Evolutionary conservation across 306 rosid species (phyloP), one percentile per base, ranked within the genome.

Genomic region (Malus fusca): DNA sequence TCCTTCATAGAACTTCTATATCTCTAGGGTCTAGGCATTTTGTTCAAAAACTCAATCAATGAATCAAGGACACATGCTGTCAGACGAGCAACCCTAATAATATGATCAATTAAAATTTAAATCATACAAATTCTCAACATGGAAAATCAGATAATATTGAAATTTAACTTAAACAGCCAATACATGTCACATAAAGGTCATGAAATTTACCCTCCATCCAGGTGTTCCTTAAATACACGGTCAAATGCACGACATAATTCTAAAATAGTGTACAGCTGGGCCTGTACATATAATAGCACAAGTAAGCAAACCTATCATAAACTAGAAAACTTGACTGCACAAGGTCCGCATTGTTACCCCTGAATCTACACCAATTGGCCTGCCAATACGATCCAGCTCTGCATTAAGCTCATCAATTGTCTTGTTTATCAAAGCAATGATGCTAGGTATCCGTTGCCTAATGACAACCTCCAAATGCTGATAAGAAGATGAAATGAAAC

Each of bases 231-330:
- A 75, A 96, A 96, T 64, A 96, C 97, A 73, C 96, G 94, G 79
- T 96, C 99, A 90, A 96, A 92, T 53, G 99, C 99, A 72, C 99
- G 98, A 59, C 99, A 96, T 85, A 96, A 59, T 85, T 96, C 99
- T 85, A 96, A 88, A 79, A 96, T 92, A 55, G 98, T 92, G 82
- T 96, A 96, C 30, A 96, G 88, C 75, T 92, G 99, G 75, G 98
- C 99, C 99, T 96, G 77, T 79, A 68, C 11, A 85, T n/a, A 11
- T 6, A 61, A 26, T 48, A 73, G 30, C 66, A 82, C 77, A 77
- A 64, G 44, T 81, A 51, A 77, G 66, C 11, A 71, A 68, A 58
- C 46, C 51, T 33, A 46, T 40, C 65, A 70, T 30, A 40, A 81
- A 33, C 15, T 68, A 75, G 56, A 42, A 75, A 79, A 72, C 43